Percentiles rank a stretch among this genome's conserved stretches.
Evolutionary conservation across 495 filamentous ascomycete genomes (phyloP).

Genomic region (Alectoria sarmentosa): DNA sequence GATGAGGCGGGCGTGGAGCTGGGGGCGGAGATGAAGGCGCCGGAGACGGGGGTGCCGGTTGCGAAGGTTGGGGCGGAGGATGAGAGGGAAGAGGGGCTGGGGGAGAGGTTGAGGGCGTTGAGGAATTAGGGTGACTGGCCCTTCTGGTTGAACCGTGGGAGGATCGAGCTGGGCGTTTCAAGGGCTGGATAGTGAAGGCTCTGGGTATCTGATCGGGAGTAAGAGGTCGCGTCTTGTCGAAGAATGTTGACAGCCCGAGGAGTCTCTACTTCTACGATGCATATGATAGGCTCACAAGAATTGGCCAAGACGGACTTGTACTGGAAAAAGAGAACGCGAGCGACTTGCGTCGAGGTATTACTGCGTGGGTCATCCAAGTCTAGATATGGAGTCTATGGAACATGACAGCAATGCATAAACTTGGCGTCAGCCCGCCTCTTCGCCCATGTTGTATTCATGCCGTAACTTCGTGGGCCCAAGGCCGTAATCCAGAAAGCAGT

Average conservation of each 20-base stretch:
- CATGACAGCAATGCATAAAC: too few relatives aligned
- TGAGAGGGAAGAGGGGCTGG: conserved; percentile 41
- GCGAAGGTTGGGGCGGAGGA: conserved; percentile 35
- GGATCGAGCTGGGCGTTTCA: conserved; percentile 13
- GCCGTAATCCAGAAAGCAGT: background rate
- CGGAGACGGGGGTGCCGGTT: conserved; percentile 24
- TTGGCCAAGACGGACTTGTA: background rate
- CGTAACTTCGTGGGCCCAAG: background rate
- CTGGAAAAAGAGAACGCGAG: too few relatives aligned
- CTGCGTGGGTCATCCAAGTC: background rate
- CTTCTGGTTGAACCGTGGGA: background rate
- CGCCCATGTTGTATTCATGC: background rate
- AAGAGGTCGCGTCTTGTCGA: background rate
- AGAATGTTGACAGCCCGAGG: background rate
- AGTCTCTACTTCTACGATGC: background rate
- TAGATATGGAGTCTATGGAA: background rate
- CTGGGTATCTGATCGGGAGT: background rate
- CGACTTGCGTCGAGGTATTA: background rate
- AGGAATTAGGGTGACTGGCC: conserved; percentile 31
- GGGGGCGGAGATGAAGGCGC: conserved; percentile 57
- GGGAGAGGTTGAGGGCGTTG: conserved; percentile 41
- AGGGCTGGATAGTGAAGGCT: background rate
- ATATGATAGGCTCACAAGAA: background rate
- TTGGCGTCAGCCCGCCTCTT: background rate
- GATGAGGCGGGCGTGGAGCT: conserved; percentile 78